These are phyloP conservation scores for Orychophragmus violaceus DNA, from an alignment of 345 rosid genomes.

Conservation along the genomic window DNA sequence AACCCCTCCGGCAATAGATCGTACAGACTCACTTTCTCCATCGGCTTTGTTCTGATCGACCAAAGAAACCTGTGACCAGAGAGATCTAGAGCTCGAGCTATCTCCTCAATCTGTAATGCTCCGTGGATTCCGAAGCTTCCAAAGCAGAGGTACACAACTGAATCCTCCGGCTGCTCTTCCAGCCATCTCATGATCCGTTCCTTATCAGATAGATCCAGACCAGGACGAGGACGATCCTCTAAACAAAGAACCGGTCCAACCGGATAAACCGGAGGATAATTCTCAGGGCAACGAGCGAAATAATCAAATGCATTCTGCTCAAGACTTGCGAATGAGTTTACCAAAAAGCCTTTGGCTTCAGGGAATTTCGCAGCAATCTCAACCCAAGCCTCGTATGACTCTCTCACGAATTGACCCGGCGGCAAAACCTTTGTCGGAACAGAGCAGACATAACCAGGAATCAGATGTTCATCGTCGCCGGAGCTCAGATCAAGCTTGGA, in stretches of 20 bases:
- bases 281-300: conserved; percentile 5
- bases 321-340: conserved; percentile 37
- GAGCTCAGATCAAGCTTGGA: conserved; percentile 9
- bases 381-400: conserved; percentile 31
- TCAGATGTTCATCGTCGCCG: conserved; percentile 6
- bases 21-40: conserved; percentile 11
- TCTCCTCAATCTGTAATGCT: conserved; percentile 36
- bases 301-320: conserved; percentile 34
- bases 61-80: conserved; percentile 33
- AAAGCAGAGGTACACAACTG: conserved; percentile 45
- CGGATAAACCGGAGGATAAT: conserved; percentile 35
- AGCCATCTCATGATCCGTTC: conserved; percentile 41
- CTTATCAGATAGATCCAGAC: conserved; percentile 14
- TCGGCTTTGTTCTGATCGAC: conserved; percentile 25
- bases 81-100: conserved; percentile 38
- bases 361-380: conserved; percentile 36
- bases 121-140: conserved; percentile 40
- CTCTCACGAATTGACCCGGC: conserved; percentile 23
- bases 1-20: conserved; percentile 35
- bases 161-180: conserved; percentile 38
- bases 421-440: conserved; percentile 41
- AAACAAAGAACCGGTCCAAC: conserved; percentile 42
- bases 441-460: conserved; percentile 35
- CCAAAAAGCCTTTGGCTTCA: conserved; percentile 36
- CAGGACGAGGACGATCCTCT: conserved; percentile 18